Evolutionary conservation across 805 yeast species (phyloP), one percentile per base, ranked within the genome.

Genomic region (Wickerhamomyces canadensis): DNA sequence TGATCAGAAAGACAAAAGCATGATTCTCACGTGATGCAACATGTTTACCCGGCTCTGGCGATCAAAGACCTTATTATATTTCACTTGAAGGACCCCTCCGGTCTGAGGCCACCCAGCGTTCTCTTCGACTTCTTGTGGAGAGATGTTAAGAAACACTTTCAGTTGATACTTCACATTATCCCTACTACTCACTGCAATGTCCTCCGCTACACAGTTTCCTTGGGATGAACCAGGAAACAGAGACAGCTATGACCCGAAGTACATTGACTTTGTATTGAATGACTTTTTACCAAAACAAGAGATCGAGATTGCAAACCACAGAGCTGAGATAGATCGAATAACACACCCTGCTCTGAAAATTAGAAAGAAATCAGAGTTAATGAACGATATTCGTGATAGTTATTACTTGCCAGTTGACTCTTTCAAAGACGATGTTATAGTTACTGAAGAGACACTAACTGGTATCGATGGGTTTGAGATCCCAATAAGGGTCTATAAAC

Each of bases 401-500:
- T 21, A 21, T 15, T n/a, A 16, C 15, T 15, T 31, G 5, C 32
- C 24, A 19, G 19, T 29, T 19, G 32, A 29, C 19, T 18, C 22
- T 4, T 31, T 35, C 10, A 29, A 23, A 17, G 29, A 35, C 15
- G 12, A 9, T 8, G 22, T 35, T 27, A 14, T 13, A 4, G 22
- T 34, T 22, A 21, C 19, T 4, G 18, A 34, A n/a, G 26, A 26
- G 5, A 28, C 32, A 21, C 19, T 36, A 10, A 7, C 22, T 5
- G 29, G 35, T 14, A 19, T 31, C n/a, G 40, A 36, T 19, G 36
- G 33, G 6, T 23, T 14, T 18, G 26, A 24, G 6, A 27, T 36
- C 19, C 32, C 27, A n/a, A 25, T 36, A 4, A 32, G 33, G 27
- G 22, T 32, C 17, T 36, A 36, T 18, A 22, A 32, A 12, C 26